Percentiles rank a stretch among this genome's conserved stretches.
Evolutionary conservation across 176 grass and related monocot species (phyloP).

Genomic region (Ampelocalamus luodianensis): DNA sequence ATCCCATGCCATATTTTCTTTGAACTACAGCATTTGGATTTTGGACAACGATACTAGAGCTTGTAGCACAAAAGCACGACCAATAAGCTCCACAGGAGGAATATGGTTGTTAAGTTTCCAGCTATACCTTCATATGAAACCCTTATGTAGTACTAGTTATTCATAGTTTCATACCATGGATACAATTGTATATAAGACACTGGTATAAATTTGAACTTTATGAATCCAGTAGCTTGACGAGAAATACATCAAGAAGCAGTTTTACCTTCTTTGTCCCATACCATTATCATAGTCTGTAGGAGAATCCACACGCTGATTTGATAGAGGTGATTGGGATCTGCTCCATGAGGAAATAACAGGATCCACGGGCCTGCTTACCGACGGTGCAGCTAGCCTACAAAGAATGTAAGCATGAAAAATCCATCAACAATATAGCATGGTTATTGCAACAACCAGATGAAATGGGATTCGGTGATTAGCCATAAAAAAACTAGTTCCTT

Average conservation of each 20-base stretch:
- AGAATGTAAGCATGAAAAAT: constrained; percentile 29
- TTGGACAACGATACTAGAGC: background rate
- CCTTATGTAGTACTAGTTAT: background rate
- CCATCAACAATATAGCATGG: constrained; percentile 23
- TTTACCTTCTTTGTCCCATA: constrained; percentile 63
- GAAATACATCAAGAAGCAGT: constrained; percentile 31
- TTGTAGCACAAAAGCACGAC: background rate
- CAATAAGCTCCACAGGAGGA: constrained; percentile 13
- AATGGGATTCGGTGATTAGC: background rate
- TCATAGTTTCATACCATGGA: background rate
- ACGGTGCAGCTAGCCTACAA: constrained; percentile 34
- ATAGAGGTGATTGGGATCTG: constrained; percentile 37
- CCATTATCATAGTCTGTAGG: constrained; percentile 43
- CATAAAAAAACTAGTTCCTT: background rate
- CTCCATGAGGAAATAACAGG: constrained; percentile 45
- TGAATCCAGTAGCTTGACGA: constrained; percentile 20
- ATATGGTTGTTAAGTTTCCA: constrained; percentile 13
- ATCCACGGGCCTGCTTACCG: constrained; percentile 22
- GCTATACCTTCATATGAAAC: constrained; percentile 14
- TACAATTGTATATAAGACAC: constrained; percentile 1
- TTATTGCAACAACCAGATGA: constrained; percentile 14
- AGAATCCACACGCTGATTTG: constrained; percentile 36
- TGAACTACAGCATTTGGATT: background rate
- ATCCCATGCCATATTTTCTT: constrained; percentile 6
- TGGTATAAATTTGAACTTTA: constrained; percentile 16